Conservation (phyloP, 805 yeast species). For the Saccharomyces kudriavzevii region DNA sequence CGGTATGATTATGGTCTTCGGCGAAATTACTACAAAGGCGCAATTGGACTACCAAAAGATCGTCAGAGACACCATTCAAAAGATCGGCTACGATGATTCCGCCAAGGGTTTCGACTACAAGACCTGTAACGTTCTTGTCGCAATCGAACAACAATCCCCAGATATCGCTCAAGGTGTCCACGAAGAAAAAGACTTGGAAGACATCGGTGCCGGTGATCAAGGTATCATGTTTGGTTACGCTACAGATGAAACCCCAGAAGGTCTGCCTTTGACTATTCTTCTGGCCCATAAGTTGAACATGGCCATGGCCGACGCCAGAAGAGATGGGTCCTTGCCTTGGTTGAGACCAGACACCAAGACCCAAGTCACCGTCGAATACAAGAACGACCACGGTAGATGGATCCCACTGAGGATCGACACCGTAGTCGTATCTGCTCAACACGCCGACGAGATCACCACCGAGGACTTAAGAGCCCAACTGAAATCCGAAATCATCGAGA, state of each 20-base stretch:
- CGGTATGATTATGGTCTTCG: conserved; percentile 98
- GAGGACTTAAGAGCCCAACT: conserved; percentile 82
- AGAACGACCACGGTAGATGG: conserved; percentile 89
- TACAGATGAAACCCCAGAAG: conserved; percentile 96
- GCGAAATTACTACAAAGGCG: conserved; percentile 98
- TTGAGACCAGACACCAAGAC: conserved; percentile 99
- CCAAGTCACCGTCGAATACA: conserved; percentile 97
- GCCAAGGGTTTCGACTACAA: conserved; percentile 98
- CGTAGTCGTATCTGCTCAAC: conserved; percentile 94
- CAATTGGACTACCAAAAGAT: conserved; percentile 92
- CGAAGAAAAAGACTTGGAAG: conserved; percentile 91
- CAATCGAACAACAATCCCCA: conserved; percentile 98
- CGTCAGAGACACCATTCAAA: conserved; percentile 95
- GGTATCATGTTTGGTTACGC: conserved; percentile 99
- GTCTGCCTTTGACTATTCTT: conserved; percentile 87
- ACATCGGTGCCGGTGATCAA: conserved; percentile 99
- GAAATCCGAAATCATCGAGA: conserved; percentile 71
- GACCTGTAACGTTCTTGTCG: conserved; percentile 97
- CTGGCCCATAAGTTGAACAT: conserved; percentile 94
- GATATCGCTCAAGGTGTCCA: conserved; percentile 99
- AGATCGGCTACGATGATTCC: conserved; percentile 94
- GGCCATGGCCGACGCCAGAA: conserved; percentile 95
- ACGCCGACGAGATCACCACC: conserved; percentile 90
- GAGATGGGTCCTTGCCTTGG: conserved; percentile 92
- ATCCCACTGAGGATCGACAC: conserved; percentile 96